Base-by-base conservation (phyloP, 2,329 filamentous ascomycete genomes). In the Zopfia rhizophila region DNA sequence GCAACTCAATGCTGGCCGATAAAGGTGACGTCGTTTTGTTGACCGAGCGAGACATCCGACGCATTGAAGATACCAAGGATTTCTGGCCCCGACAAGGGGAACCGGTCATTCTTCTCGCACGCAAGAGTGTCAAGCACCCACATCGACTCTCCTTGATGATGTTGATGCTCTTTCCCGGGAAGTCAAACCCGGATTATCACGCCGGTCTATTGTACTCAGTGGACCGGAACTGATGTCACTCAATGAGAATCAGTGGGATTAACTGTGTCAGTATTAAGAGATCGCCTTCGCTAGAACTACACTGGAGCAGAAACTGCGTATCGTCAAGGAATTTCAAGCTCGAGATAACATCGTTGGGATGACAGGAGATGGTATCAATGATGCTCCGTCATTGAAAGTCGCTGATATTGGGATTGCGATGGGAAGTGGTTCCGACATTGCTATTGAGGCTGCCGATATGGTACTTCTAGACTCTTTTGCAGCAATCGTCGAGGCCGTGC, bases 221-320 rank as follows among this genome's bases (percentile, higher is more conserved):
- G 69, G 70, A 2, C 61, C 61, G 0, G 69, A 92, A 45, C 75
- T 92, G 17, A 80, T 86, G 37, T 76, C 76, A 1, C 78, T 91
- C 3, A 87, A 83, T 45, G 82, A 87, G 7, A 62, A 80, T 25
- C 87, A 91, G 66, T 92, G 89, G 88, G 78, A 85, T 46, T 76
- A 78, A 22, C 76, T 92, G 1, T 78, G 79, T 21, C 61, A 73
- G 7, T 91, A 91, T 55, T 77, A 84, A 18, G 88, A 91, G 61
- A 86, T 91, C 25, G 86, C 91, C 10, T 91, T 91, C 63, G 85
- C 88, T 1, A 79, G 87, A 10, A 91, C 88, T 0, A 91, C 88
- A 0, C 88, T 88, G 0, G 88, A 91, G 61, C 88, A 91, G 64
- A 92, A 92, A 65, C 80, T 91, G 5, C 84, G 87, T 23, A 91